Base-by-base conservation (phyloP, 2,329 filamentous ascomycete genomes). In the Fusarium sp. region DNA sequence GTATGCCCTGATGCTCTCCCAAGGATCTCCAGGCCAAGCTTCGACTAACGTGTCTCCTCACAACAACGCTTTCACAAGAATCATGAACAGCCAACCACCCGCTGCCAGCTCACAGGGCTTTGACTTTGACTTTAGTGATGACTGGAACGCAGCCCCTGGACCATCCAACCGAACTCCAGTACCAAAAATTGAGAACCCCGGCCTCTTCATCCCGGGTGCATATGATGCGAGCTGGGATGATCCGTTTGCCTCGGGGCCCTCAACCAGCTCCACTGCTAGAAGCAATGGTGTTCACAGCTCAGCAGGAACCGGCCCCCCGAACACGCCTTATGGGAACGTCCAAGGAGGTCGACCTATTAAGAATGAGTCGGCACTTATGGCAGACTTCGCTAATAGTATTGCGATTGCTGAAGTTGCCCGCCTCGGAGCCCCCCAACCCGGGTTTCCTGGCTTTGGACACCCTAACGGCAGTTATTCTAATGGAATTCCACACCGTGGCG, bases 71-170 rank as follows among this genome's bases (percentile, higher is more conserved):
- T 79, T 82, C 57, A 67, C 71, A 13, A 75, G 73, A 10, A 48
- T 82, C 10, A 83, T 82, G 81, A 68, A 39, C 14, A 81, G 74
- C 9, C 80, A 81, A 31, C 75, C 71, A 22, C 68, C 77, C 16
- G 71, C 74, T 43, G 45, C 56, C 20, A 45, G 54, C n/a, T 18
- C 33, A 24, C 14, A 59, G 24, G 24, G 48, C 24, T 27, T 29
- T 9, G 8, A 59, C 9, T 31, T 52, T 20, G 27, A 31, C 48
- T 31, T 31, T 54, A 48, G 18, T 5, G 45, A 60, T 5, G 45
- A 57, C 37, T 29, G 39, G 54, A 39, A 37, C 11, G 18, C 37
- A 10, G 20, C 14, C 4, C 22, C 50, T 22, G 60, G 41, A 20
- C 43, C 64, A 10, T 64, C 48, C n/a, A 37, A 70, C 14, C 31